Evolutionary conservation across 2,329 filamentous ascomycete genomes (phyloP), one percentile per base, ranked within the genome.

Genomic region (Talaromyces funiculosus): DNA sequence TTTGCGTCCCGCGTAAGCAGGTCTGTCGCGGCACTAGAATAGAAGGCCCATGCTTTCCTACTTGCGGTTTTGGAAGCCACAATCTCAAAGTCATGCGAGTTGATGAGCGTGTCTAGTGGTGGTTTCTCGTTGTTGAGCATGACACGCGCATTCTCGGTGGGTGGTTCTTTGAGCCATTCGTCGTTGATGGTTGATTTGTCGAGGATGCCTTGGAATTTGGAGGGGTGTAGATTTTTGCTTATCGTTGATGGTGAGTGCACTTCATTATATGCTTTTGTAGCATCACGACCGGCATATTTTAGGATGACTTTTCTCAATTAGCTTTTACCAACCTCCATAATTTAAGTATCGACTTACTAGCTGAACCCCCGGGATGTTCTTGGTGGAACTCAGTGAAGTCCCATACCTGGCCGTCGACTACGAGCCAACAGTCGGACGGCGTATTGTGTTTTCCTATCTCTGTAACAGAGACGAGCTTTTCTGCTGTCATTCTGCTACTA

Each of bases 41-140:
- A 83, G 67, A 88, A 89, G 0, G 86, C 86, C 84, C 84, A 88
- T n/a, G 86, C 83, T 67, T 89, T 89, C 22, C 81, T 79, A 8
- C 79, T 78, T 53, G 86, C 78, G 5, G 80, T 81, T 26, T 76
- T 75, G 16, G 80, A 78, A 3, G 86, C 86, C 0, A 81, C 83
- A 10, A 74, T 61, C 56, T 84, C 80, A 67, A 88, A 88, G 72
- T 89, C 86, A 63, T 85, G 77, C 6, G 81, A 75, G 65, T 79
- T 85, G 67, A 87, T 82, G 24, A 86, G 68, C 10, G 77, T 80
- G n/a, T 80, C 72, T 12, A 86, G 73, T 2, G 81, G 78, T 3
- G 81, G 81, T 60, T 80, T 82, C 56, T 73, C 51, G n/a, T 72
- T 65, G 16, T 70, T 66, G n/a, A 65, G 63, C 20, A 69, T 58